Conservation (phyloP, 257 asterid species). For the Nicotiana tomentosiformis region DNA sequence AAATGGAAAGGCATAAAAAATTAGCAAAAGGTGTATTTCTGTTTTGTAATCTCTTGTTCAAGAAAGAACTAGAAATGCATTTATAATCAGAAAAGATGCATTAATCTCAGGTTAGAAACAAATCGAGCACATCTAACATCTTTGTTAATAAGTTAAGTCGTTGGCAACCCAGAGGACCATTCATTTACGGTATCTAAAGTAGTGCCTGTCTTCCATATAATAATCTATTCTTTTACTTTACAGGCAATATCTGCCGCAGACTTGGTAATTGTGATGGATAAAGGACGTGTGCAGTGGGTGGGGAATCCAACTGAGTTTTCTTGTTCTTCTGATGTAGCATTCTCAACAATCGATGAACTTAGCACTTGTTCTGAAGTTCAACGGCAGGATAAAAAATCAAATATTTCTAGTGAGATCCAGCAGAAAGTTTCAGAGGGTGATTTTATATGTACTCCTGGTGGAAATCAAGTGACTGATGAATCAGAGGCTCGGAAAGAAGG, state of each 20-base stretch:
- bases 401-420: conserved; percentile 21
- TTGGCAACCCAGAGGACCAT: neutral
- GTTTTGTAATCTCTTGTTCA: neutral
- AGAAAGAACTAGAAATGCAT: neutral
- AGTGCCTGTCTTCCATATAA: neutral
- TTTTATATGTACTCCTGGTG: conserved; percentile 28
- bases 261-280: conserved; percentile 77
- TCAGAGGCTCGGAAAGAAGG: conserved; percentile 81
- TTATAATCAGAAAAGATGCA: conserved; percentile 1
- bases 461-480: conserved; percentile 44
- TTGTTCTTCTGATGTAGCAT: conserved; percentile 43
- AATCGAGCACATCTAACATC: neutral
- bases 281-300: conserved; percentile 69
- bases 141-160: neutral
- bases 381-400: conserved; percentile 19
- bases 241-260: conserved; percentile 85
- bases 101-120: neutral
- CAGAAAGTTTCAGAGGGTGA: conserved; percentile 40
- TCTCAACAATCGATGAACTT: conserved; percentile 45
- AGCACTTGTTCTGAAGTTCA: conserved; percentile 31
- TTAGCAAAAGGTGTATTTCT: neutral
- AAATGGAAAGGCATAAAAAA: neutral
- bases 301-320: conserved; percentile 67
- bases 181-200: neutral
- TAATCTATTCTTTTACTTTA: conserved; percentile 1